phyloP scores from a whole-genome alignment of 2,329 filamentous ascomycete genomes.

The Curvularia spicifera region DNA sequence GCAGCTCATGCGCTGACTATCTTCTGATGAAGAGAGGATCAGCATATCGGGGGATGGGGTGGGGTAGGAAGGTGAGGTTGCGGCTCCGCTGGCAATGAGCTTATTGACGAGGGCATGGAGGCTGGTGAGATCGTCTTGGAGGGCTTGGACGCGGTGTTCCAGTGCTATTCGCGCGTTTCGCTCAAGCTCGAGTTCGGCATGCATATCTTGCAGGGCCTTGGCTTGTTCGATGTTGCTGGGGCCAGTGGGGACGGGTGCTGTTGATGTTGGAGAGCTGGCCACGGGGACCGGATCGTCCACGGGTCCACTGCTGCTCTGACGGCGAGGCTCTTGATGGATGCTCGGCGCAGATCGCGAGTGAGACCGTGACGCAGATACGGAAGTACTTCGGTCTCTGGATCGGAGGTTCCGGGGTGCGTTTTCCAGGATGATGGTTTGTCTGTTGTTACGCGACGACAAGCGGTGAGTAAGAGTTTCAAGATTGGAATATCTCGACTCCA shows the following conservation, averaged over 20 bases:
- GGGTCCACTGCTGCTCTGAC: constrained; percentile 25
- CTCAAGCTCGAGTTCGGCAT: constrained; percentile 39
- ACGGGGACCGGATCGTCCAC: constrained; percentile 14
- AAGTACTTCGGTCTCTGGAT: constrained; percentile 41
- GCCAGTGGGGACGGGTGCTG: neutral
- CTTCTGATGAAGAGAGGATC: constrained; percentile 24
- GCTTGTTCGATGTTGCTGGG: constrained; percentile 6
- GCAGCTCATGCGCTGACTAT: constrained; percentile 30
- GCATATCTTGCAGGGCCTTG: constrained; percentile 30
- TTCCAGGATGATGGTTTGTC: constrained; percentile 50
- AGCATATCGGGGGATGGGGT: constrained; percentile 44
- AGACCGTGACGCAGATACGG: constrained; percentile 29
- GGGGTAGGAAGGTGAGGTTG: constrained; percentile 36
- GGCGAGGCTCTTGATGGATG: constrained; percentile 24
- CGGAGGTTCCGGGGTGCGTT: constrained; percentile 45
- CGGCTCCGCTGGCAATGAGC: constrained; percentile 27
- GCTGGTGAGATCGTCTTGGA: constrained; percentile 42
- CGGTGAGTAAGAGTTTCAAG: constrained; percentile 43
- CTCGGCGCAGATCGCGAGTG: constrained; percentile 24
- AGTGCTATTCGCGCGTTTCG: constrained; percentile 44
- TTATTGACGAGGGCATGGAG: constrained; percentile 42
- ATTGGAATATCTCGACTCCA: constrained; percentile 41
- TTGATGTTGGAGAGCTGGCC: constrained; percentile 22
- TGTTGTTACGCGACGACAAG: constrained; percentile 43
- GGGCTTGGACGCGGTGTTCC: constrained; percentile 39